Base-by-base conservation (phyloP, 768 basidiomycete species). In the Hericium alpestre region DNA sequence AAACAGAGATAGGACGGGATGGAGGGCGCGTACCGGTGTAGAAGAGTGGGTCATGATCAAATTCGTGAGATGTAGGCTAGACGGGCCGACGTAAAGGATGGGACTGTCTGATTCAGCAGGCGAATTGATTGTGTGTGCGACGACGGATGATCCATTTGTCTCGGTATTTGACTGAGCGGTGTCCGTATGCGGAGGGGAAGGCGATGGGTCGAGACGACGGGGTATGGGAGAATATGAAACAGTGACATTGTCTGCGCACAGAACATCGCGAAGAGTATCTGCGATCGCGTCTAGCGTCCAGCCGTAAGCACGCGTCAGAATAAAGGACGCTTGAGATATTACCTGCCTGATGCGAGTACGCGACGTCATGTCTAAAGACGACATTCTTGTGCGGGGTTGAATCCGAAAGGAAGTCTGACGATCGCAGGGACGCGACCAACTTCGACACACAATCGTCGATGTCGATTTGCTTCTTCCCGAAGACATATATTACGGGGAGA, bases 401-500 rank as follows among this genome's bases (percentile, higher is more conserved):
- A n/a, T 69, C 61, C 13, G 63, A 23, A 38, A 61, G 56, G 27
- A 56, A 27, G 40, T 25, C 3, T 4, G 32, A 27, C 32, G 58
- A 48, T 10, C 68, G 61, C 23, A 80, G 64, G 12, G 73, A 61
- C 16, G 67, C 65, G 16, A 71, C 53, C 13, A 88, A 61, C 47
- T 72, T 68, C 12, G 68, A 61, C 10, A 76, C 72, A 59, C 83
- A 87, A 57, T 74, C 66, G 3, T 74, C 68, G 1, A 80, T 67
- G 59, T 91, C 81, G 38, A 96, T 69, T 0, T 71, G 60, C 57
- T 84, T 83, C 63, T 85, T 84, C 0, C 92, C 92, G 65, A 97
- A 93, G 38, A 97, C 82, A 67, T 95, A 97, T 37, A 93, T 79
- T 2, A 93, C 88, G 0, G 94, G 93, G 0, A 97, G 70, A 15